These are phyloP conservation scores for Colletotrichum tamarilloi DNA, from an alignment of 2,329 filamentous ascomycete species.

Conservation along the genomic window DNA sequence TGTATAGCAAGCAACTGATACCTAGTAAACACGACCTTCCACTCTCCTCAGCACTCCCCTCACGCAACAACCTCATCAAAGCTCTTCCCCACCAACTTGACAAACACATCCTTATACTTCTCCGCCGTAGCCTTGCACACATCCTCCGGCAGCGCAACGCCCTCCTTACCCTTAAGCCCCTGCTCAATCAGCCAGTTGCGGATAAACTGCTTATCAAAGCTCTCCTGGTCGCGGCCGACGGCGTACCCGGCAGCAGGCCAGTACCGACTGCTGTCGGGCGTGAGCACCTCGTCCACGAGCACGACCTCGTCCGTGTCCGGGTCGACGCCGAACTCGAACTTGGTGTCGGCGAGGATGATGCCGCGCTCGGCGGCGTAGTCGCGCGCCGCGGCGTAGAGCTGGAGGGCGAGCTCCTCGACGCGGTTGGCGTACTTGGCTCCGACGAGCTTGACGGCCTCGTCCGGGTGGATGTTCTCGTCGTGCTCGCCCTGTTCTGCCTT, in stretches of 20 bases:
- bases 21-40: not conserved
- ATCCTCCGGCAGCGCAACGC: constrained; percentile 78
- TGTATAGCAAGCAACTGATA: too few relatives aligned
- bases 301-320: constrained; percentile 74
- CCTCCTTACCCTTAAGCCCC: constrained; percentile 80
- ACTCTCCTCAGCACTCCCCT: not conserved
- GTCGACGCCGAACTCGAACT: constrained; percentile 75
- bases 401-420: constrained; percentile 73
- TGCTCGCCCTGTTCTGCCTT: constrained; percentile 85
- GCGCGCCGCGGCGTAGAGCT: constrained; percentile 71
- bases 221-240: constrained; percentile 79
- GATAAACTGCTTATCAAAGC: constrained; percentile 89
- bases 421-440: constrained; percentile 72
- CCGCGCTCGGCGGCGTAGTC: constrained; percentile 73
- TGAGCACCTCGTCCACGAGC: constrained; percentile 85
- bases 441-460: constrained; percentile 71
- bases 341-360: constrained; percentile 77
- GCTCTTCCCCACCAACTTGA: constrained; percentile 68
- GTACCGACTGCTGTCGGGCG: constrained; percentile 85
- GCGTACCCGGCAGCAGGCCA: constrained; percentile 82
- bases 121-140: constrained; percentile 74
- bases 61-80: constrained; percentile 45
- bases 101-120: constrained; percentile 79
- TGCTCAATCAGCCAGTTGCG: constrained; percentile 83
- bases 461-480: constrained; percentile 86